phyloP scores from a whole-genome alignment of 345 rosid species.

The Citrus reticulata region DNA sequence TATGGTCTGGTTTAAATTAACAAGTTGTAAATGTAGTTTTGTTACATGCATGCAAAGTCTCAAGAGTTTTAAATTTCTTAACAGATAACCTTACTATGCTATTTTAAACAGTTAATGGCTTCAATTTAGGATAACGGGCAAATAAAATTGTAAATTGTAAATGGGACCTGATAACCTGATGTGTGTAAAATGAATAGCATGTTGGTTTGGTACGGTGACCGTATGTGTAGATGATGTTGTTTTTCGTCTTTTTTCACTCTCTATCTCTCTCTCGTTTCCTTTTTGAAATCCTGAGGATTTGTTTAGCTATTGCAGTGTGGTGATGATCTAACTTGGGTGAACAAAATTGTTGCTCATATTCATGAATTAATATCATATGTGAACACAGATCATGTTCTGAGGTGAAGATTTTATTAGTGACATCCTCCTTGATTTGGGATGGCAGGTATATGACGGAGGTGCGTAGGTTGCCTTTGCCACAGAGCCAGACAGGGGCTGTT shows the following conservation, averaged over 20 bases:
- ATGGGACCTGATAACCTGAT: not conserved
- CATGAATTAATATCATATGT: not conserved
- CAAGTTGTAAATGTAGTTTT: not conserved
- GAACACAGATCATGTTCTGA: not conserved
- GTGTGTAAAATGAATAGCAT: not conserved
- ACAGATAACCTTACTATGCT: not conserved
- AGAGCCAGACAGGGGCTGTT: conserved; percentile 64
- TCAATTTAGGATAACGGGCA: not conserved
- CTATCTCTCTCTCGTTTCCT: not conserved
- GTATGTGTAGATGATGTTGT: not conserved
- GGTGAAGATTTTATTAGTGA: not conserved
- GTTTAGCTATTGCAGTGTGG: not conserved
- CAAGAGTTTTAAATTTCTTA: not conserved
- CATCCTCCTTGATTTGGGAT: not conserved
- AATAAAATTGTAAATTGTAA: not conserved
- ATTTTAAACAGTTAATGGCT: not conserved
- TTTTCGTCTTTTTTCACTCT: not conserved
- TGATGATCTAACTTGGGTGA: not conserved
- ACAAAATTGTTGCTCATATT: not conserved
- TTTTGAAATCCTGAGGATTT: not conserved
- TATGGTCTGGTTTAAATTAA: not conserved
- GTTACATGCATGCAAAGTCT: not conserved
- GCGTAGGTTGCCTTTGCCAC: conserved; percentile 76
- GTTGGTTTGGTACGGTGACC: not conserved
- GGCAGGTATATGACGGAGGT: conserved; percentile 94